Evolutionary conservation across 1,284 basidiomycete species (phyloP).

Genomic region (Puccinia brachypodii): DNA sequence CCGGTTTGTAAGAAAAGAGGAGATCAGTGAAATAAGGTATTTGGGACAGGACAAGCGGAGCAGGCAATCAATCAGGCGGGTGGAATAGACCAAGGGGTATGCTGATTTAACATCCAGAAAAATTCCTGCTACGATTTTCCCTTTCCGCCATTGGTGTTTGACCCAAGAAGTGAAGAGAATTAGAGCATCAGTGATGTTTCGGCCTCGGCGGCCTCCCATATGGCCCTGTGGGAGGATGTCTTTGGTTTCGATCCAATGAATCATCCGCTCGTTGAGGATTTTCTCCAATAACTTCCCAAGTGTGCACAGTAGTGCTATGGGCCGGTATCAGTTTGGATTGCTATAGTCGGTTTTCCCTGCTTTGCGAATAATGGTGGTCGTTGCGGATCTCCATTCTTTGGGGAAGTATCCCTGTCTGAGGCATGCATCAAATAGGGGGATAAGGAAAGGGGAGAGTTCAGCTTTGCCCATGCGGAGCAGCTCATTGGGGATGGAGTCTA

Average conservation of each 20-base stretch:
- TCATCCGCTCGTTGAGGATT: neutral
- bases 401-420: neutral
- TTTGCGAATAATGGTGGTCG: conserved; percentile 1
- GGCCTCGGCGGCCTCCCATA: neutral
- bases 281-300: neutral
- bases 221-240: neutral
- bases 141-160: neutral
- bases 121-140: neutral
- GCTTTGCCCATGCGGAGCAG: neutral
- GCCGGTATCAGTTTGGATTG: neutral
- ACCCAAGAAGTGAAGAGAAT: neutral
- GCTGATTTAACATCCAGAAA: conserved; percentile 32
- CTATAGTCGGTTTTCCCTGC: neutral
- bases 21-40: neutral
- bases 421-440: neutral
- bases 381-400: neutral
- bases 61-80: neutral
- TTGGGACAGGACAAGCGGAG: neutral
- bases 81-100: conserved; percentile 12
- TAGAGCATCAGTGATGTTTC: neutral
- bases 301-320: neutral
- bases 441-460: neutral
- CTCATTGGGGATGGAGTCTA: neutral
- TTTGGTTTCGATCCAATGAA: neutral
- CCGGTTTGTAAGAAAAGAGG: neutral